A percentile compares a stretch with the other conserved stretches of the same genome.
phyloP scores from a whole-genome alignment of 306 rosid species.

The Gastrolobium bilobum region DNA sequence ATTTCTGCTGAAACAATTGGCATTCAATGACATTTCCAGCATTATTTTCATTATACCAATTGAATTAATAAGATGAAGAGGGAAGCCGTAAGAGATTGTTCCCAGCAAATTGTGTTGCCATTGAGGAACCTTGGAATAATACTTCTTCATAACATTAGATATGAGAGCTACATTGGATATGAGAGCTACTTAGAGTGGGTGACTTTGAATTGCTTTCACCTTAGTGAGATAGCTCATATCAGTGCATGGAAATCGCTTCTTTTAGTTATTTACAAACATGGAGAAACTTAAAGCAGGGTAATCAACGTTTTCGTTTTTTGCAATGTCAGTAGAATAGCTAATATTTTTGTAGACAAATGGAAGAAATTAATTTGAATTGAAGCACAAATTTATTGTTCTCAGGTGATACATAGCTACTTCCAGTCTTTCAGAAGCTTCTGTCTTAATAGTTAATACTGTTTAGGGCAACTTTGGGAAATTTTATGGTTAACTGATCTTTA shows the following conservation, averaged over 20 bases:
- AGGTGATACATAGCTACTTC: slow-evolving; percentile 34
- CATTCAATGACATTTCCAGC: slow-evolving; percentile 58
- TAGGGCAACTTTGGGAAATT: slow-evolving; percentile 1
- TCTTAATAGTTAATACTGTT: slow-evolving; percentile 39
- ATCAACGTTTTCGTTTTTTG: slow-evolving; percentile 45
- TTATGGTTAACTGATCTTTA: slow-evolving; percentile 18
- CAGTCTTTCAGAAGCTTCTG: slow-evolving; percentile 37
- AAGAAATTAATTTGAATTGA: slow-evolving; percentile 44
- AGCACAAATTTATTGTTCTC: slow-evolving; percentile 31
- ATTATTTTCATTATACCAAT: slow-evolving; percentile 44
- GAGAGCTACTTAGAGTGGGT: slow-evolving; percentile 29
- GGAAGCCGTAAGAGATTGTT: slow-evolving; percentile 45
- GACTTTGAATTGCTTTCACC: slow-evolving; percentile 42
- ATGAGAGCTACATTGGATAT: slow-evolving; percentile 9
- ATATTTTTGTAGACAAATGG: slow-evolving; percentile 39
- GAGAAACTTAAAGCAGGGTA: slow-evolving; percentile 39
- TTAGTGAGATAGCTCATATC: slow-evolving; percentile 47
- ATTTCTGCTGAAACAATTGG: slow-evolving; percentile 64
- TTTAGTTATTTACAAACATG: slow-evolving; percentile 37
- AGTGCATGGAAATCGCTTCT: slow-evolving; percentile 48
- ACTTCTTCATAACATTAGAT: slow-evolving; percentile 40
- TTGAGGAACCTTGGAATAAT: slow-evolving; percentile 45
- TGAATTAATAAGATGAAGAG: slow-evolving; percentile 49
- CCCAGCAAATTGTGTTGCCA: slow-evolving; percentile 40
- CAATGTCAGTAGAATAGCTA: slow-evolving; percentile 42